phyloP scores from a whole-genome alignment of 352 stramenopile species.

The Blastocystis sp. region DNA sequence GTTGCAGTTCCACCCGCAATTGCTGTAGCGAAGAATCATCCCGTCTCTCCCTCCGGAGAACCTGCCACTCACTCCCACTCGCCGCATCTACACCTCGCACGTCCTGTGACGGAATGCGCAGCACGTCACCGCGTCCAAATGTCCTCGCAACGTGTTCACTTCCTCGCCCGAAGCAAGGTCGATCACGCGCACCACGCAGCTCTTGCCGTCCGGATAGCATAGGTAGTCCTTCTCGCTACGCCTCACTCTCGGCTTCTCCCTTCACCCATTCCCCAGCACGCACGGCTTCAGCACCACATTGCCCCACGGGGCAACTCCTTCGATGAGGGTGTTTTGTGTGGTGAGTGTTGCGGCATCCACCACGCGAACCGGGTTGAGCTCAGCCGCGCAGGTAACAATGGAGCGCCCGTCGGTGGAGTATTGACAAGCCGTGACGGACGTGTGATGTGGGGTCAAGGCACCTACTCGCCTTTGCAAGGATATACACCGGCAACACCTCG shows the following conservation, averaged over 20 bases:
- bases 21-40: conserved; percentile 26
- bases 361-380: background rate
- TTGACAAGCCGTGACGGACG: conserved; percentile 9
- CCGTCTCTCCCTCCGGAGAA: conserved; percentile 57
- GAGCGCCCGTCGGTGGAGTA: conserved; percentile 16
- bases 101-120: conserved; percentile 8
- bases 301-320: conserved; percentile 13
- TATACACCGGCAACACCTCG: conserved; percentile 4
- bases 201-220: conserved; percentile 8
- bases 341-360: background rate
- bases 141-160: conserved; percentile 13
- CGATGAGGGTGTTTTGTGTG: background rate
- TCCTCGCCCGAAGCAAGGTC: background rate
- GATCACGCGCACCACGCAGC: conserved; percentile 19
- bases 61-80: background rate
- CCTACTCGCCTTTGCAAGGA: background rate
- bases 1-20: background rate
- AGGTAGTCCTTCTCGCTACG: conserved; percentile 14
- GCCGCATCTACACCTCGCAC: conserved; percentile 22
- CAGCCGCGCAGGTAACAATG: background rate
- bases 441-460: background rate
- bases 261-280: background rate
- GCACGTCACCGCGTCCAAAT: conserved; percentile 50
- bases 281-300: conserved; percentile 37
- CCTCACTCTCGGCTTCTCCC: background rate